Evolutionary conservation across 2,329 filamentous ascomycete species (phyloP), one percentile per base, ranked within the genome.

Genomic region (Metarhizium guizhouense): DNA sequence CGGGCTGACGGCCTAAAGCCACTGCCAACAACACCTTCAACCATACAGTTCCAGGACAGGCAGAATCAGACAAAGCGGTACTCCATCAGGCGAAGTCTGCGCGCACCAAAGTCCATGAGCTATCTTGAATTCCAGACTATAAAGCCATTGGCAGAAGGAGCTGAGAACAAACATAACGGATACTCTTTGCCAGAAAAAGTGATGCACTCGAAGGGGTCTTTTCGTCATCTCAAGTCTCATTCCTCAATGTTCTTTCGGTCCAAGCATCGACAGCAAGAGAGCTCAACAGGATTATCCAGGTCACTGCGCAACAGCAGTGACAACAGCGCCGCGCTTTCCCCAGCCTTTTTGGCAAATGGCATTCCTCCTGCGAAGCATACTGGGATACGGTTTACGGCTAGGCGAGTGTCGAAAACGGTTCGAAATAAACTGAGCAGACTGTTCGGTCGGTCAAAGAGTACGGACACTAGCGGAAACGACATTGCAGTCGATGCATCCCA

Each of bases 321-420:
- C 63, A 59, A 64, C 55, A 71, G 67, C 47, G 67, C 67, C 25
- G 68, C 65, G 47, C 59, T 70, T 10, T 67, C 68, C 25, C 72
- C 60, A 13, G 65, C 60, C 4, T 64, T 62, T 60, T 69, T 68
- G 6, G 61, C 60, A 2, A 58, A 63, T 10, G 61, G 58, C 3
- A 52, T 63, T 5, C 57, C 63, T 7, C 7, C 61, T 4, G 54
- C 62, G 4, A 72, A 67, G 53, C 64, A 64, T 10, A 57, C 61
- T 7, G 64, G 66, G 4, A 61, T 85, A 32, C 76, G 74, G 49
- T 70, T 72, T 34, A 83, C 78, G 52, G 80, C 81, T 11, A 76
- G 86, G 29, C 84, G 82, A 36, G 80, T 84, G 14, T 88, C 86
- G 0, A 77, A 74, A 16, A 80, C 78, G 0, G 63, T 90, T 43